phyloP scores from a whole-genome alignment of 1,284 basidiomycete species.

The Cystobasidium pallidum region DNA sequence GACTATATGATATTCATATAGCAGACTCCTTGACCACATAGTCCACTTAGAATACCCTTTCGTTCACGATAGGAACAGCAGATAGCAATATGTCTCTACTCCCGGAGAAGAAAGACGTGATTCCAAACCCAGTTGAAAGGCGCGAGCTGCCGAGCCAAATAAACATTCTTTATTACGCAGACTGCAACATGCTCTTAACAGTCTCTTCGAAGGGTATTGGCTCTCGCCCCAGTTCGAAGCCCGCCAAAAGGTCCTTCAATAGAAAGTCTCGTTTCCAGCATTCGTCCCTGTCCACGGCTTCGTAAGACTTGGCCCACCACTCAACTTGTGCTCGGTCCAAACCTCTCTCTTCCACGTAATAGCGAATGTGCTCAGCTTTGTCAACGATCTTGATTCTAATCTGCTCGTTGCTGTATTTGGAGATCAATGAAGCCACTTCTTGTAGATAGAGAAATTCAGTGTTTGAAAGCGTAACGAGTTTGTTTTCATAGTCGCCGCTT shows the following conservation, averaged over 20 bases:
- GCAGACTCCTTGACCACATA: too few species aligned
- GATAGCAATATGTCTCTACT: too few species aligned
- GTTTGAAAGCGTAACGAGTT: slow-evolving; percentile 8
- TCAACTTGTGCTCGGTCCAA: slow-evolving; percentile 18
- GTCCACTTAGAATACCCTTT: too few species aligned
- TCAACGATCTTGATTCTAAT: slow-evolving; percentile 15
- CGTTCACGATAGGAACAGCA: too few species aligned
- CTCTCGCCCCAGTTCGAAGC: neutral
- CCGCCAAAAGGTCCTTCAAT: neutral
- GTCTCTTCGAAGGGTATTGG: slow-evolving; percentile 19
- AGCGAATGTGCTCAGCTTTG: slow-evolving; percentile 12
- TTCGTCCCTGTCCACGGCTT: slow-evolving; percentile 1
- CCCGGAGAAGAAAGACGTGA: too few species aligned
- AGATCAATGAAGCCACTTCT: slow-evolving; percentile 14
- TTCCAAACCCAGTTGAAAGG: too few species aligned
- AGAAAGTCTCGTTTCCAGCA: slow-evolving; percentile 13
- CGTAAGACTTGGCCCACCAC: slow-evolving; percentile 28
- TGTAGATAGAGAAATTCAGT: neutral
- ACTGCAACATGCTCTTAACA: neutral
- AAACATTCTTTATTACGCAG: neutral
- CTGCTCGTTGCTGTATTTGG: slow-evolving; percentile 4
- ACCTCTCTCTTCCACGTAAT: slow-evolving; percentile 17
- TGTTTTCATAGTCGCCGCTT: neutral
- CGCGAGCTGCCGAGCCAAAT: too few species aligned
- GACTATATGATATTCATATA: too few species aligned